These are phyloP conservation scores for Neurospora sp. DNA, from an alignment of 495 filamentous ascomycete species.

Conservation along the genomic window DNA sequence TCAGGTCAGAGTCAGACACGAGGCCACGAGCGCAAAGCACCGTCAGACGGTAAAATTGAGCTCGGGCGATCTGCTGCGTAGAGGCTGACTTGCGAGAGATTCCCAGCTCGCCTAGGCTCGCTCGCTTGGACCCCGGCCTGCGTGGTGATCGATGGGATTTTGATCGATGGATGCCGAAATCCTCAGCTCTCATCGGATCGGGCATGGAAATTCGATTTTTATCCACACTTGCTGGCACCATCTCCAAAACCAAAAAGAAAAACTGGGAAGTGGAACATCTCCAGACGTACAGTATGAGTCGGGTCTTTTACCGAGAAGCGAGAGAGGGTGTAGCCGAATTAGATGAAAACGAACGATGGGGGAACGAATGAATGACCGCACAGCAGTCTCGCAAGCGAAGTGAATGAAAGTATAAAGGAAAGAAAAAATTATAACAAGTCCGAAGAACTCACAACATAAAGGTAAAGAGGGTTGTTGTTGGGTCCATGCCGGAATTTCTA, in stretches of 20 bases:
- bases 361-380: slow-evolving; percentile 1
- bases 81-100: neutral
- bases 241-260: neutral
- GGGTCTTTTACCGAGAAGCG: neutral
- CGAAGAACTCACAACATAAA: slow-evolving; percentile 55
- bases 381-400: slow-evolving; percentile 7
- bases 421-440: slow-evolving; percentile 26
- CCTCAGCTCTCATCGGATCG: neutral
- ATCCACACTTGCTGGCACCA: neutral
- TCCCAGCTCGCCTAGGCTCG: neutral
- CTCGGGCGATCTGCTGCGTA: neutral
- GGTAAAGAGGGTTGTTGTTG: slow-evolving; percentile 64
- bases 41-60: neutral
- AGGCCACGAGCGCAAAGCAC: neutral
- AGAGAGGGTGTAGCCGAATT: slow-evolving; percentile 1
- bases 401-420: slow-evolving; percentile 16
- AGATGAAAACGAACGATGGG: neutral
- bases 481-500: slow-evolving; percentile 39
- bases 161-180: neutral
- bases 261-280: neutral
- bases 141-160: neutral
- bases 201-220: neutral
- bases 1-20: neutral
- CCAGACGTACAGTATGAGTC: neutral
- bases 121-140: neutral